These are phyloP conservation scores for Geosmithia morbida DNA, from an alignment of 2,329 filamentous ascomycete species.

Conservation along the genomic window DNA sequence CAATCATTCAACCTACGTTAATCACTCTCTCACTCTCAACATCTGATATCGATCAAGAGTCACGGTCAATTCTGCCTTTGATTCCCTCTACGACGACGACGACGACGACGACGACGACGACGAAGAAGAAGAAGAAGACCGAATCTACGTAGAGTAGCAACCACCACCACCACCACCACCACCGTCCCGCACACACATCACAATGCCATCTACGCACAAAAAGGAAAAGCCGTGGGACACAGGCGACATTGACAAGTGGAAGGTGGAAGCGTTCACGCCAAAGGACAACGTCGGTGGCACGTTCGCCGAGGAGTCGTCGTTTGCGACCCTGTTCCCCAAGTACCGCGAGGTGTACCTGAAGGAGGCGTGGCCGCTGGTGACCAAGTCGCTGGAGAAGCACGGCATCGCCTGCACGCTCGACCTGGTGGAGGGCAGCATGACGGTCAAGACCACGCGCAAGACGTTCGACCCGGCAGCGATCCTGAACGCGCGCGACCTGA, in stretches of 20 bases:
- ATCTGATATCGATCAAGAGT: too few species aligned
- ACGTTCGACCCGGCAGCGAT: slow-evolving; percentile 88
- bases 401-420: slow-evolving; percentile 88
- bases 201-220: slow-evolving; percentile 87
- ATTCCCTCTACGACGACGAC: too few species aligned
- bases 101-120: neutral
- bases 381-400: slow-evolving; percentile 69
- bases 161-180: neutral
- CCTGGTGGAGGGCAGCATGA: slow-evolving; percentile 92
- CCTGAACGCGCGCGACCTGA: slow-evolving; percentile 83
- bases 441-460: slow-evolving; percentile 84
- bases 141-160: too few species aligned
- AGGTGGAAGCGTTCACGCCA: slow-evolving; percentile 73
- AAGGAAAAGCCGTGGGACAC: slow-evolving; percentile 91
- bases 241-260: slow-evolving; percentile 96
- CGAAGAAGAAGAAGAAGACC: neutral
- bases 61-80: too few species aligned
- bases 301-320: slow-evolving; percentile 87
- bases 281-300: slow-evolving; percentile 75
- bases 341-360: slow-evolving; percentile 91
- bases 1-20: neutral
- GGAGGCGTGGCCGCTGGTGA: slow-evolving; percentile 86
- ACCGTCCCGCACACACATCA: neutral
- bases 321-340: slow-evolving; percentile 79
- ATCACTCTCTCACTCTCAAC: too few species aligned